A percentile compares a stretch with the other conserved stretches of the same genome.
These are phyloP conservation scores for Suillus tomentosus DNA, from an alignment of 768 basidiomycete species.

Conservation along the genomic window DNA sequence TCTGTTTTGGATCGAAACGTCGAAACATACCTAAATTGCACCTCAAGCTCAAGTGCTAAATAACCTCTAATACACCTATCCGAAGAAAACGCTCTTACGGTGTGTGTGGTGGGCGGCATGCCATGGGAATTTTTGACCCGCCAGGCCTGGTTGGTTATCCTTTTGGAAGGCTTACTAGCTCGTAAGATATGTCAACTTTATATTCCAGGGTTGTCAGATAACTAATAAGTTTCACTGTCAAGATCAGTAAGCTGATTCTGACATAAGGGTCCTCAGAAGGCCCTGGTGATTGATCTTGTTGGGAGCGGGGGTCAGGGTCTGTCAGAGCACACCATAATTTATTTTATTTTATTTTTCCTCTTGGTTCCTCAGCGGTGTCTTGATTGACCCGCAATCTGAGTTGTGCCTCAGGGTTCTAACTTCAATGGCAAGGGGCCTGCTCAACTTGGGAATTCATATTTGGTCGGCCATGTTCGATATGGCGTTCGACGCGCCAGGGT, in stretches of 20 bases:
- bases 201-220: background rate
- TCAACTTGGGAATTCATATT: background rate
- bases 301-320: background rate
- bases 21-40: background rate
- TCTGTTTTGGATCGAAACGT: background rate
- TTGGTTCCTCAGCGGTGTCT: background rate
- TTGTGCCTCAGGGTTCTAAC: background rate
- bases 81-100: background rate
- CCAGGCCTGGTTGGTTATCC: background rate
- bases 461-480: background rate
- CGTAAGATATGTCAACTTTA: background rate
- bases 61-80: background rate
- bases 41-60: background rate
- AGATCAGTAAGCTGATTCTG: background rate
- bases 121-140: background rate
- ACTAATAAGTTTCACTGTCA: background rate
- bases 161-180: background rate
- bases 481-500: no score
- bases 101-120: background rate
- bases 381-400: background rate
- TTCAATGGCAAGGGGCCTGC: background rate
- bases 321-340: no score
- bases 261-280: background rate
- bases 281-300: background rate
- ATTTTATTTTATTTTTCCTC: no score